phyloP scores from a whole-genome alignment of 1,284 basidiomycete species.

The Heterobasidion parviporum region DNA sequence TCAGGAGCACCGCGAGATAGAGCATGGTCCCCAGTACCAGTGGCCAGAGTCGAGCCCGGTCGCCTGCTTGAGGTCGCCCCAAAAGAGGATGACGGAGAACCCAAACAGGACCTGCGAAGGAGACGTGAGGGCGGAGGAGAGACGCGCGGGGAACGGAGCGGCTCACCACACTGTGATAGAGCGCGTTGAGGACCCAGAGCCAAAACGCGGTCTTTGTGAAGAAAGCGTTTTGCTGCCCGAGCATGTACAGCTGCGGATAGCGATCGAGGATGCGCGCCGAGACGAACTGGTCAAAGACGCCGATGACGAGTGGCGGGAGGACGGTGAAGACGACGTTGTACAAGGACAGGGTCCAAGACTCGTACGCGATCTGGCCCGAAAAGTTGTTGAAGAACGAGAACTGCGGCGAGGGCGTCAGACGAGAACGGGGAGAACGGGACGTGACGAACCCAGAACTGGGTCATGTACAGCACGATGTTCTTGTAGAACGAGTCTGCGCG shows the following conservation, averaged over 20 bases:
- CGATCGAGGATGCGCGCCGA: conserved; percentile 94
- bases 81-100: conserved; percentile 87
- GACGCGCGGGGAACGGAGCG: background rate
- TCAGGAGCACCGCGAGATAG: conserved; percentile 88
- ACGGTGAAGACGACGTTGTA: conserved; percentile 94
- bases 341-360: conserved; percentile 95
- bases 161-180: conserved; percentile 88
- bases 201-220: conserved; percentile 91
- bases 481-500: conserved; percentile 85
- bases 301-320: conserved; percentile 94
- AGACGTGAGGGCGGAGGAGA: background rate
- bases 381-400: conserved; percentile 99
- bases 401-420: conserved; percentile 30
- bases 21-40: conserved; percentile 99
- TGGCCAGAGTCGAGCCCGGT: conserved; percentile 83
- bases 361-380: conserved; percentile 96
- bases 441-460: conserved; percentile 83
- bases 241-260: conserved; percentile 93
- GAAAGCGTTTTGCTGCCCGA: conserved; percentile 89
- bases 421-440: background rate
- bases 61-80: conserved; percentile 79
- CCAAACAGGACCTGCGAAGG: conserved; percentile 66
- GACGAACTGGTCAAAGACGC: conserved; percentile 97
- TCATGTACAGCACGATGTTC: conserved; percentile 97
- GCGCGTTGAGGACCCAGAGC: conserved; percentile 91